Base-by-base conservation (phyloP, 179 eudicot species). In the Drosera spatulata region DNA sequence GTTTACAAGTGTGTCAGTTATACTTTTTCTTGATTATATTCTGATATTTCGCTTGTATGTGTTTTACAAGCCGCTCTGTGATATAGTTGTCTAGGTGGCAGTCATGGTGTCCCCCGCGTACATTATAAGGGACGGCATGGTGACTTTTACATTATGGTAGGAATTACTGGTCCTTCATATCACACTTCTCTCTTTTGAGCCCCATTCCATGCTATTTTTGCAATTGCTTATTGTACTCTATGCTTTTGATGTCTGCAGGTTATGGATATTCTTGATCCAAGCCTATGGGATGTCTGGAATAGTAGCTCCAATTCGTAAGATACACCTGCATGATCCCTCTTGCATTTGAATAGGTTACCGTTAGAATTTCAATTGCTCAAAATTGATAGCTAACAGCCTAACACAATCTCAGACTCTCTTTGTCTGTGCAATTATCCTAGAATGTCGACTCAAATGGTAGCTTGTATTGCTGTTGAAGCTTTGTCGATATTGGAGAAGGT, bases 211-310 rank as follows among this genome's bases (percentile, higher is more conserved):
- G 7, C 55, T 52, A 12, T 52, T 6, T 52, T 22, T 52, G 3
- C 2, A 44, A 10, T 50, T 48, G 14, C 46, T 10, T 37, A 49
- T 45, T 69, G 73, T 37, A 53, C 41, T 54, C 43, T 11, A n/a
- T 52, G 5, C 11, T 22, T 22, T 42, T 3, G 45, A 65, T 37
- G 3, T 45, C 52, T 60, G 66, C 78, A 87, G 95, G 88, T 85
- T 52, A 84, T 87, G 95, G 95, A 87, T 73, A 79, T 82, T 72
- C 79, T 87, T 56, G 95, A 91, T 58, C 88, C 95, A 48, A 87
- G 86, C 73, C 69, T 87, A 69, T 87, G 88, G 88, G 91, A 87
- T 79, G 78, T 82, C 55, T 87, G 95, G 95, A 82, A 85, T 65
- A 79, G 77, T 50, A 77, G 67, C 58, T 52, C 72, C 38, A 83